Evolutionary conservation across 2,329 filamentous ascomycete species (phyloP), one percentile per base, ranked within the genome.

Genomic region (Podosphaera leucotricha): DNA sequence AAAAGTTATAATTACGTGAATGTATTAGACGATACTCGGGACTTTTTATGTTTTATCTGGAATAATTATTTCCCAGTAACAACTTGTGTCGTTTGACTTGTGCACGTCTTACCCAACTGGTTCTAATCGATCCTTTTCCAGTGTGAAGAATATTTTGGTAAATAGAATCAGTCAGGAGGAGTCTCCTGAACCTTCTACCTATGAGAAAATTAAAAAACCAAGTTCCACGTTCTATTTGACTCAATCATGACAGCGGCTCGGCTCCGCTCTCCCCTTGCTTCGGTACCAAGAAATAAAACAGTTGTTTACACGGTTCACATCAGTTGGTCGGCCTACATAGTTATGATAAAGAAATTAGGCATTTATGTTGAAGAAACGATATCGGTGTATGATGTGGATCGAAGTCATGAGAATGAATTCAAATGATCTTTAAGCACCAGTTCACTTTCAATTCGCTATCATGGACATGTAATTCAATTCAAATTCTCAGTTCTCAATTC

Each of bases 401-500:
- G 44, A 18, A 24, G 22, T 24, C 22, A 4, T 5, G 22, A 24
- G 8, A 24, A 5, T 8, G 22, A 24, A 24, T 24, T 24, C 22
- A 24, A 24, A 24, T n/a, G n/a, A n/a, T n/a, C n/a, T n/a, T n/a
- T n/a, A 8, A 24, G 8, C 4, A 24, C 22, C 8, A 5, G 8
- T 24, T 24, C 22, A 5, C 8, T 8, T 5, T 24, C 22, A 24
- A 5, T 24, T 8, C 22, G 22, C 22, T n/a, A n/a, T n/a, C n/a
- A n/a, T n/a, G 8, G 4, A 24, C 22, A 24, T 24, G 22, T 24
- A 24, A 40, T 33, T 46, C 21, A 37, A 46, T 38, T 33, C 37
- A 46, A 41, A 44, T 19, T 11, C 38, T 38, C 37, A 44, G 41
- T 26, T 22, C 24, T 38, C 22, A 47, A 44, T 45, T 46, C 44